Base-by-base conservation (phyloP, 2,329 filamentous ascomycete genomes). In the Cercospora zeina region DNA sequence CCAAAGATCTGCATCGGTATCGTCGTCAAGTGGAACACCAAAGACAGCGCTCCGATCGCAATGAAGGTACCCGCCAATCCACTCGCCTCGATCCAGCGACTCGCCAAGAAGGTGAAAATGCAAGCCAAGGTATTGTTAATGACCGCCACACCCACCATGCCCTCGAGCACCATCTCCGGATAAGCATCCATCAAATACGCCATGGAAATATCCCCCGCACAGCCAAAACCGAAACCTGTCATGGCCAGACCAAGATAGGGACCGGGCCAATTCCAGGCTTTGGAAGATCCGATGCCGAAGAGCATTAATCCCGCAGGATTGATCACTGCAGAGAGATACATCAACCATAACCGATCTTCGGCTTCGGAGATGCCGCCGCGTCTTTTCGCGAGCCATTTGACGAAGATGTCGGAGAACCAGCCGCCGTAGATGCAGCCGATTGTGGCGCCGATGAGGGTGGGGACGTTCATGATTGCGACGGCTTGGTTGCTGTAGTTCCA, bases 201-300 rank as follows among this genome's bases (percentile, higher is more conserved):
- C 76, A 74, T 72, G 13, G 68, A 70, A 24, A 86, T 70, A 71
- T 85, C 83, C 5, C 83, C 83, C 1, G 82, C 82, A 55, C 83
- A 85, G 7, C 83, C 83, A 72, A 83, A 85, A 1, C 83, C 83
- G 59, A 86, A 85, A 4, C 83, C 83, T 30, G 85, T 85, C 65
- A 85, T 80, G 3, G 81, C 83, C 0, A 85, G 73, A 1, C 82
- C 83, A 13, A 85, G 74, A 58, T 85, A 85, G 0, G 83, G 80
- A 10, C 58, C 67, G 1, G 79, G 81, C 83, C 83, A 85, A 36
- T 71, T 65, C 82, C 80, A 84, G 1, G 78, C 80, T 37, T 80
- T 74, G 9, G 74, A 78, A 2, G 80, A 81, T 0, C 81, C 81
- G 37, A 84, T 80, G 5, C 82, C 82, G 42, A 84, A 84, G 0